Percentiles rank a stretch among this genome's conserved stretches.
Conservation (phyloP, 441 rosid genomes). For the Corymbia calophylla region DNA sequence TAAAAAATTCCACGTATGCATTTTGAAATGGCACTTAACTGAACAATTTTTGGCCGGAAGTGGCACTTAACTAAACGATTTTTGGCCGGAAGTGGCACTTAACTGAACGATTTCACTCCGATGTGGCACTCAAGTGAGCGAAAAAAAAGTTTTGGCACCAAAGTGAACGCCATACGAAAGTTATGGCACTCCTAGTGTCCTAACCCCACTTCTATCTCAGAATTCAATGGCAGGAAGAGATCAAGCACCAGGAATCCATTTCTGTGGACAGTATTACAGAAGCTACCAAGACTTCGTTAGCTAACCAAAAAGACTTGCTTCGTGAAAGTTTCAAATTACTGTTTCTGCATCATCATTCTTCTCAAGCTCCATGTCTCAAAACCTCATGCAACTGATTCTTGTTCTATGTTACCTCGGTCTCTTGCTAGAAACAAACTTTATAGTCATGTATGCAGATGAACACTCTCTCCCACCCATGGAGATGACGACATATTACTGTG, state of each 20-base stretch:
- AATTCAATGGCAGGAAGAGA: neutral
- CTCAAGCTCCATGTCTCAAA: neutral
- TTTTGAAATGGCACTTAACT: too few relatives aligned
- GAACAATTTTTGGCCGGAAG: too few relatives aligned
- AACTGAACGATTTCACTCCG: too few relatives aligned
- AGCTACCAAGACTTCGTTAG: neutral
- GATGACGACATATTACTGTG: neutral
- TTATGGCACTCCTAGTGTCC: too few relatives aligned
- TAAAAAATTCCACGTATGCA: too few relatives aligned
- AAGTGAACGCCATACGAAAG: too few relatives aligned
- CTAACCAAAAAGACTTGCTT: neutral
- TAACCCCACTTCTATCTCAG: neutral
- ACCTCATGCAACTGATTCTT: neutral
- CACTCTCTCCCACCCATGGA: rapidly evolving
- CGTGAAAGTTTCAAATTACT: neutral
- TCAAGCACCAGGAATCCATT: neutral
- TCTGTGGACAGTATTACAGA: neutral
- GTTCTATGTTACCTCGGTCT: neutral
- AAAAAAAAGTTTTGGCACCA: too few relatives aligned
- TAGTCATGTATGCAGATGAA: neutral
- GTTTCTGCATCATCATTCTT: neutral
- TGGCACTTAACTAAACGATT: too few relatives aligned
- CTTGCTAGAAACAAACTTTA: neutral
- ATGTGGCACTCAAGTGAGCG: too few relatives aligned
- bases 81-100: too few relatives aligned